A percentile compares a stretch with the other conserved stretches of the same genome.
Conservation (phyloP, 805 yeast genomes). For the Ogataea thermomethanolica region DNA sequence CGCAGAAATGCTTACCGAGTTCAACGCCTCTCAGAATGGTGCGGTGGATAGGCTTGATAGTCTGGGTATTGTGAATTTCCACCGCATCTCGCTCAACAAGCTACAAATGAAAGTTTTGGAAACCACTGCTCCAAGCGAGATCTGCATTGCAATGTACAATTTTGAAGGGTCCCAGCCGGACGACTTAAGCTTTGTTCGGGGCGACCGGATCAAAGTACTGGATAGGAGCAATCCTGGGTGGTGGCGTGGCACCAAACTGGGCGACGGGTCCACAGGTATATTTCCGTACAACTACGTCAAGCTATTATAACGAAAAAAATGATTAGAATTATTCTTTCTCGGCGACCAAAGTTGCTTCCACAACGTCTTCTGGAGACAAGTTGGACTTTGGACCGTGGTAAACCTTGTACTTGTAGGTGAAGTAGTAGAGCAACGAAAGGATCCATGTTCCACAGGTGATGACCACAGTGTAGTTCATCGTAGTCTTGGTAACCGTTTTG, state of each 20-base stretch:
- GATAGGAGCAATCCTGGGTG: slow-evolving; percentile 39
- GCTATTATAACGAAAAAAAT: slow-evolving; percentile 1
- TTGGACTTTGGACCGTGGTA: slow-evolving; percentile 51
- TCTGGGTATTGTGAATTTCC: slow-evolving; percentile 17
- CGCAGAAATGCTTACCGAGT: slow-evolving; percentile 6
- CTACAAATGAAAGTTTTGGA: slow-evolving; percentile 18
- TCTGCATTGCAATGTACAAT: slow-evolving; percentile 40
- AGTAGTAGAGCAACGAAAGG: slow-evolving; percentile 48
- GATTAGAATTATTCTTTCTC: neutral
- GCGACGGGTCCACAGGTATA: slow-evolving; percentile 39
- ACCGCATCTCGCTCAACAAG: slow-evolving; percentile 15
- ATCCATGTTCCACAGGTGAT: slow-evolving; percentile 61
- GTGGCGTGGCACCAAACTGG: slow-evolving; percentile 45
- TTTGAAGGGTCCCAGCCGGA: slow-evolving; percentile 36
- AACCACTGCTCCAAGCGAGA: slow-evolving; percentile 13
- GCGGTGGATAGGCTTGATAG: slow-evolving; percentile 7
- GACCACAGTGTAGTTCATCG: slow-evolving; percentile 70
- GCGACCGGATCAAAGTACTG: slow-evolving; percentile 41
- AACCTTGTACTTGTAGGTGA: slow-evolving; percentile 46
- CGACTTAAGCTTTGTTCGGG: slow-evolving; percentile 42
- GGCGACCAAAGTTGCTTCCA: slow-evolving; percentile 6
- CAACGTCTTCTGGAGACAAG: slow-evolving; percentile 14
- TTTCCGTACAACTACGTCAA: slow-evolving; percentile 47
- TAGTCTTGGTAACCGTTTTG: slow-evolving; percentile 36
- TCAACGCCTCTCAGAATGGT: slow-evolving; percentile 8